Evolutionary conservation across 345 rosid genomes (phyloP).

Genomic region (Arabis alpina): DNA sequence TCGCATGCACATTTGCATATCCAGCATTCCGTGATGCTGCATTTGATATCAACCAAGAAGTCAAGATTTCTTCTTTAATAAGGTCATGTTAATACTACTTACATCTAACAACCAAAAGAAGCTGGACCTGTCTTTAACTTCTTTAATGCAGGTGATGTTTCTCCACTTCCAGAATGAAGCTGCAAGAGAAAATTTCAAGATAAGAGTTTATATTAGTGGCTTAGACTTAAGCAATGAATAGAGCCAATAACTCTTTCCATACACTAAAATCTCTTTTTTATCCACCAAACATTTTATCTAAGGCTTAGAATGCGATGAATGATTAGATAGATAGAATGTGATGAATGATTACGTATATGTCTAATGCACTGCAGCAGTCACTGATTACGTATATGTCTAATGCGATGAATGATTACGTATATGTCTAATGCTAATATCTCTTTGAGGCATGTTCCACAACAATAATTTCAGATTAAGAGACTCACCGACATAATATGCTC

Average conservation of each 20-base stretch:
- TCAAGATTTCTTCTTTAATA: neutral
- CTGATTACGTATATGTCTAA: constrained; percentile 13
- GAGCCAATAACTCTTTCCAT: constrained; percentile 5
- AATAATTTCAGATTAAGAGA: constrained; percentile 37
- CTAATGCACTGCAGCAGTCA: constrained; percentile 7
- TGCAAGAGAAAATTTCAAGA: constrained; percentile 42
- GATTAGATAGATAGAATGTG: constrained; percentile 15
- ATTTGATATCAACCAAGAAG: constrained; percentile 38
- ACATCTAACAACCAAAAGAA: constrained; percentile 39
- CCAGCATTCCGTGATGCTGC: constrained; percentile 53
- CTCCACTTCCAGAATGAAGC: constrained; percentile 83
- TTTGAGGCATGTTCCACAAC: constrained; percentile 24
- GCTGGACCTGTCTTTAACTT: constrained; percentile 55
- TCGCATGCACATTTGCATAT: constrained; percentile 46
- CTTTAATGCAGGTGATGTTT: constrained; percentile 56
- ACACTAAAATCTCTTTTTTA: neutral
- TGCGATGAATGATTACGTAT: too few relatives aligned
- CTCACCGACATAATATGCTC: constrained; percentile 98
- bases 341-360: constrained; percentile 7
- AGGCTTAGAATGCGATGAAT: constrained; percentile 10
- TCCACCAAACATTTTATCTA: constrained; percentile 4
- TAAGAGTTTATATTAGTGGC: constrained; percentile 11
- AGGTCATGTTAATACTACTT: constrained; percentile 20
- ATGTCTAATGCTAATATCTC: constrained; percentile 16
- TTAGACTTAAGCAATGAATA: neutral